Evolutionary conservation across 495 filamentous ascomycete genomes (phyloP), one percentile per base, ranked within the genome.

Genomic region (Wilcoxina mikolae): DNA sequence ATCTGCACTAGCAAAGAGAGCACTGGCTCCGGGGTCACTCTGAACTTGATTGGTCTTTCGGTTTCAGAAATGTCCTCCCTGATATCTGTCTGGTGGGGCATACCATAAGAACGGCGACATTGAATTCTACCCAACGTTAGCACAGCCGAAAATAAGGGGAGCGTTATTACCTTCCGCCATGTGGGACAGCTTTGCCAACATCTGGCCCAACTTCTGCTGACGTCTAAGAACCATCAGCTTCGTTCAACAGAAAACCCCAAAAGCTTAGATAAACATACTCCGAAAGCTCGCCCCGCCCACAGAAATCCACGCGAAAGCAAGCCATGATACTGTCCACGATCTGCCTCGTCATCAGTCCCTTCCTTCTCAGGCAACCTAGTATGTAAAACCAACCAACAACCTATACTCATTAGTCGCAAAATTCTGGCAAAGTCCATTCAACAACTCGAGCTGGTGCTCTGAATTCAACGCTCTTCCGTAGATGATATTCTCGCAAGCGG

Each of bases 241-340:
- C 15, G 31, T 35, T 15, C 7, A 5, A 5, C 31, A 35, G 31
- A 20, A 24, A 11, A 46, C n/a, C n/a, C n/a, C n/a, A n/a, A n/a
- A n/a, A n/a, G n/a, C n/a, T n/a, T n/a, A n/a, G n/a, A n/a, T n/a
- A n/a, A n/a, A 50, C 57, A 33, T 45, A 65, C 59, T 87, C 84
- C 12, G 80, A 78, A 53, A 87, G 73, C 62, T 88, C 84, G 20
- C 81, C 84, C 56, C 84, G 79, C 18, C 84, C 84, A 67, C 72
- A 74, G 59, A 78, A 88, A 64, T 87, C 84, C 23, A 84, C 81
- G 15, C 84, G 75, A 61, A 85, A 88, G 55, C 81, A 81, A 45
- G 82, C 79, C 78, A 87, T 85, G 59, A 87, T 82, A 65, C 80
- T 84, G 65, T 88, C 84, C 60, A 88, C 78, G 55, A 88, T 73